phyloP scores from a whole-genome alignment of 106 monocot genomes.

The Dendrobium officinale region DNA sequence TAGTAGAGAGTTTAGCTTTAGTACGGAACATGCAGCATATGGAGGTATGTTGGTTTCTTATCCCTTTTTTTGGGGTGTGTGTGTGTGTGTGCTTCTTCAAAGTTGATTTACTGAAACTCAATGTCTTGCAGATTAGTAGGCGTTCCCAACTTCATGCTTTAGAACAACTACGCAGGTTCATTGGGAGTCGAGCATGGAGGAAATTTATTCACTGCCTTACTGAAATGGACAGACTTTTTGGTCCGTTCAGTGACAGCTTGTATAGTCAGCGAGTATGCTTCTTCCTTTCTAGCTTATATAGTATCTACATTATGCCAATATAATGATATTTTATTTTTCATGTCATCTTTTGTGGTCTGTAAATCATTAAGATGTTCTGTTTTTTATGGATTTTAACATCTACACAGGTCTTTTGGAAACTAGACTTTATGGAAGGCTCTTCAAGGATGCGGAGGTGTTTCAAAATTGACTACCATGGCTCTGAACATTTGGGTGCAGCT shows the following conservation, averaged over 20 bases:
- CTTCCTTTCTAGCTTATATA: background rate
- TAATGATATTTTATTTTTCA: background rate
- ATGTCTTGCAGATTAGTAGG: constrained; percentile 65
- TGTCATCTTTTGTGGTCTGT: background rate
- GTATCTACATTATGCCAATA: background rate
- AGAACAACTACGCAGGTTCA: constrained; percentile 31
- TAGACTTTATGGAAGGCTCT: constrained; percentile 81
- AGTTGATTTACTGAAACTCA: background rate
- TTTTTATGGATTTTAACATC: constrained; percentile 1
- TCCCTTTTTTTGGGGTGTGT: background rate
- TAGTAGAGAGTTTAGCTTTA: constrained; percentile 70
- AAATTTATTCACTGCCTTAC: constrained; percentile 73
- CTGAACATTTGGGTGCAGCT: constrained; percentile 86
- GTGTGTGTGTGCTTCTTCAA: background rate
- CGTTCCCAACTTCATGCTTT: constrained; percentile 56
- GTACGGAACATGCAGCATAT: constrained; percentile 63
- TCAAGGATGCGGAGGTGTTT: constrained; percentile 86
- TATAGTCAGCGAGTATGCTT: constrained; percentile 56
- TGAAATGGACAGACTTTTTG: constrained; percentile 72
- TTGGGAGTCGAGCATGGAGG: constrained; percentile 65
- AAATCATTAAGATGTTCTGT: background rate
- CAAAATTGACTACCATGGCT: constrained; percentile 75
- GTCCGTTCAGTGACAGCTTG: constrained; percentile 43
- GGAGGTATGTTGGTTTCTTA: constrained; percentile 49
- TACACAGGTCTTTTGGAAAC: constrained; percentile 80